phyloP scores from a whole-genome alignment of 1,284 basidiomycete species.

The Hypsizygus ulmarius region DNA sequence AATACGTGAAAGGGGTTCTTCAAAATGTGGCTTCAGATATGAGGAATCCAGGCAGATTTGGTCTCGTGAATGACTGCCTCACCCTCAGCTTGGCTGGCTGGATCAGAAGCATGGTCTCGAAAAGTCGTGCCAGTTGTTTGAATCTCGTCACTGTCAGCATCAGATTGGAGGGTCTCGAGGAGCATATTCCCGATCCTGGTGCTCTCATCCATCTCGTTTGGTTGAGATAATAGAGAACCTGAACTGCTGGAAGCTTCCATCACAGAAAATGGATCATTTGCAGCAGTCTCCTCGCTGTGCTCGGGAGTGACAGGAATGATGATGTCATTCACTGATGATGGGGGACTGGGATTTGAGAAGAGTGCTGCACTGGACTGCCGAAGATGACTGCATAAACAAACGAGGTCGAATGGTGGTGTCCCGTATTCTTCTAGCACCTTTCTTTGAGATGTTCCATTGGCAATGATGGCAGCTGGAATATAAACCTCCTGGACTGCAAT shows the following conservation, averaged over 20 bases:
- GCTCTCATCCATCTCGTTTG: too few relatives aligned
- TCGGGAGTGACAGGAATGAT: too few relatives aligned
- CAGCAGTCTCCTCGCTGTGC: too few relatives aligned
- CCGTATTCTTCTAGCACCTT: constrained; percentile 14
- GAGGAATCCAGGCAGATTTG: constrained; percentile 1
- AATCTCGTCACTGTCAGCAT: neutral
- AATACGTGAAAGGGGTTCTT: constrained; percentile 33
- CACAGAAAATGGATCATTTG: too few relatives aligned
- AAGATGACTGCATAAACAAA: constrained; percentile 12
- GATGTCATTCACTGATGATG: neutral
- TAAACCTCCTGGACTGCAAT: constrained; percentile 13
- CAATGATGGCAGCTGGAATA: constrained; percentile 13
- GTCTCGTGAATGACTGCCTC: constrained; percentile 7
- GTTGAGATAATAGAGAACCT: neutral
- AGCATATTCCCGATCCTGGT: too few relatives aligned
- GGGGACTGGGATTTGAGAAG: neutral
- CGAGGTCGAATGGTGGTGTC: constrained; percentile 9
- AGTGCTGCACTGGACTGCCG: neutral
- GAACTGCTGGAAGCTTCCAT: too few relatives aligned
- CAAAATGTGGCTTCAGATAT: constrained; percentile 25
- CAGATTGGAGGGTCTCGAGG: neutral
- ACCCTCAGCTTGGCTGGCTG: constrained; percentile 9
- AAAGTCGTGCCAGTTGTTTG: neutral
- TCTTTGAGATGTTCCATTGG: constrained; percentile 2
- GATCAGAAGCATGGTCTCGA: neutral